Conservation (phyloP, 345 rosid species). For the Isatis tinctoria region DNA sequence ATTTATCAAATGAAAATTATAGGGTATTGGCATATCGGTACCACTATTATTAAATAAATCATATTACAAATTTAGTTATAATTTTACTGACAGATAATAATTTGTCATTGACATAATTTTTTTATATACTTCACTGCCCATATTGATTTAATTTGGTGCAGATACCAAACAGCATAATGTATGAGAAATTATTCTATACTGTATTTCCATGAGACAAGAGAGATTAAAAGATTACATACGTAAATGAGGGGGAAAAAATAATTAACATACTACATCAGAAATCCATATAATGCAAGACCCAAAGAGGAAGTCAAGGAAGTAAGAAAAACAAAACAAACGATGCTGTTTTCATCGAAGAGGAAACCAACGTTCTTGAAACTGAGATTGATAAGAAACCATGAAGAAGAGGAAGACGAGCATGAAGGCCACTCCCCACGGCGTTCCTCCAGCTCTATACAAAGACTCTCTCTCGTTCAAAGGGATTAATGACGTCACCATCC, state of each 20-base stretch:
- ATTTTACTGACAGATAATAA: background rate
- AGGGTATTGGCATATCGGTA: too few species aligned
- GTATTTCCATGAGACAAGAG: background rate
- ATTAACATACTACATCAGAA: background rate
- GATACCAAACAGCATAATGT: background rate
- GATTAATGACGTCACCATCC: slow-evolving; percentile 22
- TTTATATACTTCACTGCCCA: background rate
- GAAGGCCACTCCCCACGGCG: slow-evolving; percentile 55
- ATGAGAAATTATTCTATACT: background rate
- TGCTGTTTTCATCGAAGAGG: slow-evolving; percentile 31
- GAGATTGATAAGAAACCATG: slow-evolving; percentile 57
- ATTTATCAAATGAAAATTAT: too few species aligned
- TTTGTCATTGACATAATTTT: background rate
- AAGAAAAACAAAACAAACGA: background rate
- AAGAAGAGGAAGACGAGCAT: slow-evolving; percentile 48
- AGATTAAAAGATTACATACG: background rate
- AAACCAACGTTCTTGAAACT: slow-evolving; percentile 55
- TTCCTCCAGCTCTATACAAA: slow-evolving; percentile 49
- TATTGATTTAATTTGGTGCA: background rate
- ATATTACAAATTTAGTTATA: background rate
- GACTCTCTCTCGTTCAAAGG: slow-evolving; percentile 43
- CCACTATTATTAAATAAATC: background rate
- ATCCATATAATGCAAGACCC: background rate
- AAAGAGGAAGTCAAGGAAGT: slow-evolving; percentile 6
- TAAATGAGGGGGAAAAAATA: background rate